Base-by-base conservation (phyloP, 2,329 filamentous ascomycete species). In the Sarocladium brachiariae region DNA sequence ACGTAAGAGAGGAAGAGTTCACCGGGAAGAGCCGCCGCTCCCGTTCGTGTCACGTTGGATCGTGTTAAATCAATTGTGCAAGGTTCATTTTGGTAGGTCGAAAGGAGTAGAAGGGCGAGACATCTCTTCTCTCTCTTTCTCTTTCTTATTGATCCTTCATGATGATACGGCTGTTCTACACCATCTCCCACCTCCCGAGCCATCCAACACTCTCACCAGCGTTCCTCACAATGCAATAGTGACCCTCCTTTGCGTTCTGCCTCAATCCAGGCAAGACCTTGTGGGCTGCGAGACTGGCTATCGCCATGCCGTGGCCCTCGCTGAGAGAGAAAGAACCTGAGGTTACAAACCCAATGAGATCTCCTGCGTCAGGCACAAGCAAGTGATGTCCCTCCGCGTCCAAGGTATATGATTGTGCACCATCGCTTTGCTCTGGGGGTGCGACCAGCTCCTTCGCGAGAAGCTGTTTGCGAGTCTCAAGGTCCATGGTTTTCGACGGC, bases 311-410 rank as follows among this genome's bases (percentile, higher is more conserved):
- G 56, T 77, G 79, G 0, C 92, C 93, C 56, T 86, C 81, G 2
- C 81, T 79, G 2, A 97, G 76, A 59, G 86, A 90, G 64, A 86
- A 96, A 48, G 87, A 85, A 0, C 92, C 93, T 1, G 86, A 86
- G 2, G 90, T 96, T 21, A 96, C 84, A 63, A 95, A 99, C 0
- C 93, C 93, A 48, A 97, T 80, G 11, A 97, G 73, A 63, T 96
- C 46, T 19, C 78, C 74, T 54, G 83, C 82, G 9, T 75, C 74
- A 0, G 92, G 92, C n/a, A 90, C 81, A 0, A 82, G 62, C 1
- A 85, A 84, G 57, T 88, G 81, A 79, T 86, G 79, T 0, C 72
- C 71, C 21, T 67, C 62, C 67, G 76, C 63, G 54, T 68, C 65
- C 48, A 58, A 62, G 51, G 63, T 63, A 53, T 66, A 72, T 11